These are phyloP conservation scores for Podospora appendiculata DNA, from an alignment of 495 filamentous ascomycete species.

Conservation along the genomic window DNA sequence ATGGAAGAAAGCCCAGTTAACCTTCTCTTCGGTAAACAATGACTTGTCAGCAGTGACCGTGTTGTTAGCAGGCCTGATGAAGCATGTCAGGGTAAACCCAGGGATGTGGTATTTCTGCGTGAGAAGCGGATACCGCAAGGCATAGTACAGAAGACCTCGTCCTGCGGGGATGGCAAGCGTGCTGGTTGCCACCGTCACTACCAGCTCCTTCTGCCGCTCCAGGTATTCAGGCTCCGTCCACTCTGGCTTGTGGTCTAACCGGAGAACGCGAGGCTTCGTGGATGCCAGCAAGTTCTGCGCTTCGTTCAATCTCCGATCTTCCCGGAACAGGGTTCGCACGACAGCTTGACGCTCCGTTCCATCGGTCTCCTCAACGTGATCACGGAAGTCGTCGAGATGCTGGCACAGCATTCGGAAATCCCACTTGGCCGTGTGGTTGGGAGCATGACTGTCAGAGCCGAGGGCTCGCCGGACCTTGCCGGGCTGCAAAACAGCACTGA, in stretches of 20 bases:
- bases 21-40: slow-evolving; percentile 85
- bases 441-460: slow-evolving; percentile 28
- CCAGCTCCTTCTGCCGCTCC: slow-evolving; percentile 86
- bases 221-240: slow-evolving; percentile 83
- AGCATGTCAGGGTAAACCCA: slow-evolving; percentile 79
- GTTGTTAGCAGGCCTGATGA: slow-evolving; percentile 85
- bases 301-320: slow-evolving; percentile 81
- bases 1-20: slow-evolving; percentile 97
- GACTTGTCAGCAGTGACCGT: slow-evolving; percentile 80
- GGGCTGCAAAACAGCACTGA: slow-evolving; percentile 57
- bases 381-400: slow-evolving; percentile 31
- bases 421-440: slow-evolving; percentile 62
- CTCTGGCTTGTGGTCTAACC: slow-evolving; percentile 63
- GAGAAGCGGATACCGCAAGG: slow-evolving; percentile 71
- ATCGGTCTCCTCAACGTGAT: slow-evolving; percentile 33
- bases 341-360: slow-evolving; percentile 76
- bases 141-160: slow-evolving; percentile 75
- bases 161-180: slow-evolving; percentile 84
- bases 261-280: slow-evolving; percentile 63
- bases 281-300: slow-evolving; percentile 73
- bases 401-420: slow-evolving; percentile 58
- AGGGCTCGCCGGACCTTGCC: slow-evolving; percentile 31
- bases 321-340: slow-evolving; percentile 77
- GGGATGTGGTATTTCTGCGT: slow-evolving; percentile 83
- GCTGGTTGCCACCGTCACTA: slow-evolving; percentile 72